These are phyloP conservation scores for Rhododendron simsii DNA, from an alignment of 148 eudicot genomes.

Conservation along the genomic window DNA sequence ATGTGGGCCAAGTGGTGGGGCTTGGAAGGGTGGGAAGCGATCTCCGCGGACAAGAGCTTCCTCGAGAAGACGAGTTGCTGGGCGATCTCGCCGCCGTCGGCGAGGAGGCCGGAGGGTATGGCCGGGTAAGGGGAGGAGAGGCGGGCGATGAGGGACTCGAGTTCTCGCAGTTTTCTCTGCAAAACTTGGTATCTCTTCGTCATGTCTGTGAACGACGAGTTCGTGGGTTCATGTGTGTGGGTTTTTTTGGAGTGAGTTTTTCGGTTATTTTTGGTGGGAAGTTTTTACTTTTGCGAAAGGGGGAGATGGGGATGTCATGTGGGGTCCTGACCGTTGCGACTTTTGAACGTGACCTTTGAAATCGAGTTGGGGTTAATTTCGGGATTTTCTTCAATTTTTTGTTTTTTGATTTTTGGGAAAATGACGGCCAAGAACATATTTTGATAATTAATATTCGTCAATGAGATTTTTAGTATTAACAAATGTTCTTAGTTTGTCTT, in stretches of 20 bases:
- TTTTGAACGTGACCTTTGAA: neutral
- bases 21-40: conserved; percentile 17
- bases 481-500: too few relatives aligned
- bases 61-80: conserved; percentile 16
- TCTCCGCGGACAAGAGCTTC: conserved; percentile 18
- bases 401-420: too few relatives aligned
- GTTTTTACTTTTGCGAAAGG: neutral
- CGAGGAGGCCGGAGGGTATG: neutral
- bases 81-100: neutral
- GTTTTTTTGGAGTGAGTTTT: neutral
- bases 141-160: conserved; percentile 9
- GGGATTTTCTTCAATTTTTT: neutral
- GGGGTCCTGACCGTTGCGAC: neutral
- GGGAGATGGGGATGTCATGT: neutral
- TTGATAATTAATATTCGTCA: too few relatives aligned
- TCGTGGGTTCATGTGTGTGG: neutral
- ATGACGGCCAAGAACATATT: too few relatives aligned
- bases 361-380: neutral
- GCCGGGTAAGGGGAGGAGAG: conserved; percentile 4
- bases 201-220: conserved; percentile 7
- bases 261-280: neutral
- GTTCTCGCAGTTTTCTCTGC: conserved; percentile 29
- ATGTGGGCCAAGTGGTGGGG: conserved; percentile 20
- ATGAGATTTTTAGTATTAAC: too few relatives aligned
- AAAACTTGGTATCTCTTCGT: conserved; percentile 12